Evolutionary conservation across 208 protist species (phyloP).

Genomic region (Leptomonas seymouri): DNA sequence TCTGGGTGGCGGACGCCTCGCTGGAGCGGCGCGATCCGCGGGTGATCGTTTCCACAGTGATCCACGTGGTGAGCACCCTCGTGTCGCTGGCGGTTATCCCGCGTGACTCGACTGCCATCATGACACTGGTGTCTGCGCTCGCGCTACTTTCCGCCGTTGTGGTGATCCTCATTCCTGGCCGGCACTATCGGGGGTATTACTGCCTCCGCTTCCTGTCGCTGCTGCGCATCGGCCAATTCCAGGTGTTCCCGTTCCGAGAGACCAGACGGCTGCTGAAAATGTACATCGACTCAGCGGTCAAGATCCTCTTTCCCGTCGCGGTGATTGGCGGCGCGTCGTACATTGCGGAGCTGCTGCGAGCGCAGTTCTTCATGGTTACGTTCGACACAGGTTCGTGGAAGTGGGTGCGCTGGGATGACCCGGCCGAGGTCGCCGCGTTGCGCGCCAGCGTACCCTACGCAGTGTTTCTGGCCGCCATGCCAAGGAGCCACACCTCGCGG

Average conservation of each 20-base stretch:
- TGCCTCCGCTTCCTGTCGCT: constrained; percentile 69
- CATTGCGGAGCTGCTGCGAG: constrained; percentile 62
- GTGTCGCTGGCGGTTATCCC: constrained; percentile 50
- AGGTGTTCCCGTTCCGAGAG: constrained; percentile 48
- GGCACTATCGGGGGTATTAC: constrained; percentile 32
- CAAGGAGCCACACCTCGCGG: constrained; percentile 20
- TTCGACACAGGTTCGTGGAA: constrained; percentile 26
- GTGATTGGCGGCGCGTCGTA: constrained; percentile 48
- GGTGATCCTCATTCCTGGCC: constrained; percentile 31
- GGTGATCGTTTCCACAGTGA: constrained; percentile 36
- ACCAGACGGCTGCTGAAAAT: constrained; percentile 47
- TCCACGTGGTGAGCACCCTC: constrained; percentile 59
- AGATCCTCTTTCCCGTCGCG: constrained; percentile 59
- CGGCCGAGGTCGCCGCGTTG: constrained; percentile 11
- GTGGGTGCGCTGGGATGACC: constrained; percentile 27
- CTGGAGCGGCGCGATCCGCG: constrained; percentile 20
- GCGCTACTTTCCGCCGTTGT: constrained; percentile 41
- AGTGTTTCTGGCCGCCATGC: constrained; percentile 37
- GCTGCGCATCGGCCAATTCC: constrained; percentile 62
- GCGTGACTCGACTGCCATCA: constrained; percentile 49
- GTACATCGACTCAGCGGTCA: constrained; percentile 46
- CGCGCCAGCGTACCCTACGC: constrained; percentile 35
- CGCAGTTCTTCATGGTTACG: constrained; percentile 66
- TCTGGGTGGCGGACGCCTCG: constrained; percentile 56
- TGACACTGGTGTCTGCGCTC: constrained; percentile 44